Evolutionary conservation across 108 stramenopile species (phyloP), one percentile per base, ranked within the genome.

Genomic region (Nannochloropsis salina): DNA sequence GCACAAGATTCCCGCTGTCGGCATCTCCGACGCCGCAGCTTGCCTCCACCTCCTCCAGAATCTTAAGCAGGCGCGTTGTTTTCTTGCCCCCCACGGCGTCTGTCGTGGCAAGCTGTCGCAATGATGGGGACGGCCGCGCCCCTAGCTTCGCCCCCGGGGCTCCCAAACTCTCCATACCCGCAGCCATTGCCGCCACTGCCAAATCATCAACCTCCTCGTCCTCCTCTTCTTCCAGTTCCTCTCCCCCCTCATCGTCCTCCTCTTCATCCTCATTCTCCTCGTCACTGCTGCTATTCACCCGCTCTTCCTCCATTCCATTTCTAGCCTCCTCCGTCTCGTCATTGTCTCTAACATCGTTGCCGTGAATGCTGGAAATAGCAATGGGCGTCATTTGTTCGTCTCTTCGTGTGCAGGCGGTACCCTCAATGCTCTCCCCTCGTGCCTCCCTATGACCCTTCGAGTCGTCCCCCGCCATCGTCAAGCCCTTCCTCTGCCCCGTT

Each of bases 21-120:
- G 15, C 61, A 3, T n/a, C 61, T n/a, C 8, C 61, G n/a, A 4
- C 61, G n/a, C 61, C 61, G 61, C 61, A 74, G 6, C 61, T 15
- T 74, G 15, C 61, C 61, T 74, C 61, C 61, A 74, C 61, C 61
- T 74, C 61, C 61, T 74, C n/a, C 8, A 74, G n/a, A 74, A 74
- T 74, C 8, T 74, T 15, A 1, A 74, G 61, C 61, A 74, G n/a
- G n/a, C 1, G 61, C 61, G 20, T n/a, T 74, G 61, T 74, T n/a
- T n/a, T 74, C 4, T 74, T n/a, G 6, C 0, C 61, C 61, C 15
- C 61, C 15, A 74, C n/a, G 20, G 4, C 61, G n/a, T 74, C 61
- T n/a, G 31, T 31, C 31, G 31, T 31, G 31, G n/a, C 61, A 8
- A 4, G 4, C 61, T 74, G 5, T n/a, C 61, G 61, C n/a, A 74